Evolutionary conservation across 495 filamentous ascomycete genomes (phyloP).

Genomic region (Geoglossum glabrum): DNA sequence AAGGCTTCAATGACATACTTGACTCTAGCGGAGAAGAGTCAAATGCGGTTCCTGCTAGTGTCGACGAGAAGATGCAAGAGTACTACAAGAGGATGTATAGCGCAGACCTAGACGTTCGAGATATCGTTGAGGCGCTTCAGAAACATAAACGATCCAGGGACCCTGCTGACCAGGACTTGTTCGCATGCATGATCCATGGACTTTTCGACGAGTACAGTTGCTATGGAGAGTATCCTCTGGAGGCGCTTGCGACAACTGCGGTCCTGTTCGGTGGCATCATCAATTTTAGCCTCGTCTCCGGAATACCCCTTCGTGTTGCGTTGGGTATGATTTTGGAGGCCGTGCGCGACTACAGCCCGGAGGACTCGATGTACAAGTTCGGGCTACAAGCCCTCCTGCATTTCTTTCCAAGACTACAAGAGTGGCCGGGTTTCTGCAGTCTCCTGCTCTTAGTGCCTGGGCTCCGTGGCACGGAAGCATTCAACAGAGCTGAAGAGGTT

Average conservation of each 20-base stretch:
- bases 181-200: constrained; percentile 96
- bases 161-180: constrained; percentile 72
- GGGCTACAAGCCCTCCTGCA: constrained; percentile 91
- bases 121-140: constrained; percentile 62
- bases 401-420: constrained; percentile 56
- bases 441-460: constrained; percentile 60
- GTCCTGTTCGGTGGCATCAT: constrained; percentile 96
- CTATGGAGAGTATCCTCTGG: constrained; percentile 82
- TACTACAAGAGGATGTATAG: constrained; percentile 94
- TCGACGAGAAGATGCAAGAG: constrained; percentile 84
- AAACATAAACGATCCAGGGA: constrained; percentile 70
- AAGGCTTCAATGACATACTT: constrained; percentile 75
- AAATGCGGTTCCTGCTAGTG: constrained; percentile 55
- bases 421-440: constrained; percentile 83
- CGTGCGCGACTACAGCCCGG: constrained; percentile 58
- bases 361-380: constrained; percentile 92
- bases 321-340: constrained; percentile 92
- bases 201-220: constrained; percentile 94
- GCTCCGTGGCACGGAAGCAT: constrained; percentile 68
- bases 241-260: constrained; percentile 83
- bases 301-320: constrained; percentile 76
- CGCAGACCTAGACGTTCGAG: constrained; percentile 57
- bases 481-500: constrained; percentile 61
- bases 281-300: constrained; percentile 69
- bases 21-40: constrained; percentile 61